Conservation (phyloP, 768 basidiomycete genomes). For the Suillus variegatus region DNA sequence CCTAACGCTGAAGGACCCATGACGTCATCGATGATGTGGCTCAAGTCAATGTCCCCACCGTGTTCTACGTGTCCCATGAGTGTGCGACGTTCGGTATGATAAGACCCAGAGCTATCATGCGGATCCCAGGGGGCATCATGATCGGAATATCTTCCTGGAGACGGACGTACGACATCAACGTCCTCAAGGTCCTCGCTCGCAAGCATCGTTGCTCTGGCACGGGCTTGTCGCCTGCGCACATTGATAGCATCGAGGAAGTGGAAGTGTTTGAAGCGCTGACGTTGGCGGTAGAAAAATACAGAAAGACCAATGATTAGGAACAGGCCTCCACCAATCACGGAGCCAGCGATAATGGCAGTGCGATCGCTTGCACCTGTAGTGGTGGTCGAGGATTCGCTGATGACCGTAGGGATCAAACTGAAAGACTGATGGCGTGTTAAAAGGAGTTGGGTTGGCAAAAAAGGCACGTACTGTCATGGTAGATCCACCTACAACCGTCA, state of each 20-base stretch:
- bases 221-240: conserved; percentile 21
- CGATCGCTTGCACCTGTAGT: conserved; percentile 22
- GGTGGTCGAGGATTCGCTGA: conserved; percentile 8
- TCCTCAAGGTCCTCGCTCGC: conserved; percentile 27
- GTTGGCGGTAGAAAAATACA: conserved; percentile 38
- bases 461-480: conserved; percentile 19
- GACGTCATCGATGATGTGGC: conserved; percentile 48
- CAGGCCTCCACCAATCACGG: conserved; percentile 38
- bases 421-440: conserved; percentile 14
- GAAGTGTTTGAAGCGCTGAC: conserved; percentile 37
- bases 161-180: conserved; percentile 7
- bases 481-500: conserved; percentile 18
- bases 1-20: conserved; percentile 40
- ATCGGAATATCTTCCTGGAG: conserved; percentile 19
- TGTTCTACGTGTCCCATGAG: conserved; percentile 21
- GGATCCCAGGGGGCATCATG: conserved; percentile 26
- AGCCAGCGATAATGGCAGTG: conserved; percentile 44
- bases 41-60: conserved; percentile 26
- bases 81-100: conserved; percentile 20
- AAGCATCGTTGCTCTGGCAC: conserved; percentile 22
- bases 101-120: neutral
- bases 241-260: conserved; percentile 31
- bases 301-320: conserved; percentile 38
- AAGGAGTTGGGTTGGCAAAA: neutral
- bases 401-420: conserved; percentile 20